Percentiles rank a stretch among this genome's conserved stretches.
Conservation (phyloP, 768 basidiomycete species). For the Saitozyma sp. region DNA sequence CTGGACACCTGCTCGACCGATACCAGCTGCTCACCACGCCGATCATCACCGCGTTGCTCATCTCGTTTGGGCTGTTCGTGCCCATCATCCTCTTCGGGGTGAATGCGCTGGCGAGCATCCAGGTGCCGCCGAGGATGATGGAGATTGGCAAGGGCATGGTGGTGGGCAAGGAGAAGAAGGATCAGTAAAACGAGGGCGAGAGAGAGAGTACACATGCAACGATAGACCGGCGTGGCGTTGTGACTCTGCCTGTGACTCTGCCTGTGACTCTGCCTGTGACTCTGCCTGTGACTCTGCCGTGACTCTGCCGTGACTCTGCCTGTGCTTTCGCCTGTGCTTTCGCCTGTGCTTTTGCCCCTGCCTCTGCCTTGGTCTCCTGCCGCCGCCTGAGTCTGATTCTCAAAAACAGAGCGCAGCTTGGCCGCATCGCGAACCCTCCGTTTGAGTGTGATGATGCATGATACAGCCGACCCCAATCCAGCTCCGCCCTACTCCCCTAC, state of each 20-base stretch:
- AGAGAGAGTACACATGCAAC: slow-evolving; percentile 1
- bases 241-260: too few relatives aligned
- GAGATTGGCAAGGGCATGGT: slow-evolving; percentile 42
- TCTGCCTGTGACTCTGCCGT: too few relatives aligned
- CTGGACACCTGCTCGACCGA: slow-evolving; percentile 39
- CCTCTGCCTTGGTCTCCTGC: too few relatives aligned
- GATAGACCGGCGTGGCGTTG: not conserved
- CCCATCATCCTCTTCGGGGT: slow-evolving; percentile 44
- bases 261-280: too few relatives aligned
- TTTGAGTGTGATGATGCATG: too few relatives aligned
- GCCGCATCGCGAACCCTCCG: too few relatives aligned
- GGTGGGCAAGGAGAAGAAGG: slow-evolving; percentile 47
- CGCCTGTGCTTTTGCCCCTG: too few relatives aligned
- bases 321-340: too few relatives aligned
- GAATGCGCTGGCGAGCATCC: slow-evolving; percentile 41
- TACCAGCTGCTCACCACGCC: slow-evolving; percentile 46
- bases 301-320: too few relatives aligned
- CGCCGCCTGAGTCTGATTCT: too few relatives aligned
- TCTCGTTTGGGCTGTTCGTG: slow-evolving; percentile 43
- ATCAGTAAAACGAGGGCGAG: slow-evolving; percentile 32
- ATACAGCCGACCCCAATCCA: too few relatives aligned
- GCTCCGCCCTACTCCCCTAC: slow-evolving; percentile 9
- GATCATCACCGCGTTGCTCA: slow-evolving; percentile 44
- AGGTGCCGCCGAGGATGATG: slow-evolving; percentile 51
- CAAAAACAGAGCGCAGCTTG: too few relatives aligned